A percentile compares a stretch with the other conserved stretches of the same genome.
phyloP scores from a whole-genome alignment of 2,329 filamentous ascomycete genomes.

The Fusarium albidum region DNA sequence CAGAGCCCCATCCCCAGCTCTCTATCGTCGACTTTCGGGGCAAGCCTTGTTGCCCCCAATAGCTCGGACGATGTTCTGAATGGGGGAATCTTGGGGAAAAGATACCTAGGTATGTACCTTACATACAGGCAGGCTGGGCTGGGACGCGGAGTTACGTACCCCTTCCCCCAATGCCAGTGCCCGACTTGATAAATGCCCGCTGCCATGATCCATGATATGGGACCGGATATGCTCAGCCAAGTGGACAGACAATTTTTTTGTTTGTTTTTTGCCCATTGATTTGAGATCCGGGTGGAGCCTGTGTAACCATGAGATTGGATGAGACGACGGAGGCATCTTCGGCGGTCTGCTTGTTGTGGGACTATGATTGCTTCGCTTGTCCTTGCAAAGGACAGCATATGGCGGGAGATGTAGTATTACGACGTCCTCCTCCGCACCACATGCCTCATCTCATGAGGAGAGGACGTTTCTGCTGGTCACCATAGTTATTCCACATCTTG shows the following conservation, averaged over 20 bases:
- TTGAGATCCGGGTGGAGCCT: conserved; percentile 6
- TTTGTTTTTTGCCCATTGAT: conserved; percentile 1
- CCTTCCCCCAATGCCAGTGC: not conserved
- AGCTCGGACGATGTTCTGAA: conserved; percentile 29
- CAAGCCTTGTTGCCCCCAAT: conserved; percentile 27
- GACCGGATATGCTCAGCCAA: too few species aligned
- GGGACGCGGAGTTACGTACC: not conserved
- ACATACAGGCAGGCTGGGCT: not conserved
- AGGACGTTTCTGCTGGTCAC: too few species aligned
- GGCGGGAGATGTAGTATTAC: not conserved
- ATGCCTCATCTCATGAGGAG: not conserved
- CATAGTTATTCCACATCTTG: not conserved
- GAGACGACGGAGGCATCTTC: not conserved
- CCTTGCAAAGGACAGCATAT: conserved; percentile 7
- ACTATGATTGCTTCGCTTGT: conserved; percentile 10
- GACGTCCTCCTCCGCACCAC: not conserved
- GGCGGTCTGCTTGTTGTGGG: too few species aligned
- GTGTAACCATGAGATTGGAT: conserved; percentile 6
- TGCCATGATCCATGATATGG: too few species aligned
- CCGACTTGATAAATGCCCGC: too few species aligned
- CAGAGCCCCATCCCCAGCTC: conserved; percentile 30
- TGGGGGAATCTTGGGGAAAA: conserved; percentile 27
- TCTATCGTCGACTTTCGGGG: conserved; percentile 21
- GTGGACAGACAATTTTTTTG: not conserved
- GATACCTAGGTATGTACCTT: too few species aligned